Evolutionary conservation across 2,329 filamentous ascomycete genomes (phyloP), one percentile per base, ranked within the genome.

Genomic region (Coniochaeta sp.): DNA sequence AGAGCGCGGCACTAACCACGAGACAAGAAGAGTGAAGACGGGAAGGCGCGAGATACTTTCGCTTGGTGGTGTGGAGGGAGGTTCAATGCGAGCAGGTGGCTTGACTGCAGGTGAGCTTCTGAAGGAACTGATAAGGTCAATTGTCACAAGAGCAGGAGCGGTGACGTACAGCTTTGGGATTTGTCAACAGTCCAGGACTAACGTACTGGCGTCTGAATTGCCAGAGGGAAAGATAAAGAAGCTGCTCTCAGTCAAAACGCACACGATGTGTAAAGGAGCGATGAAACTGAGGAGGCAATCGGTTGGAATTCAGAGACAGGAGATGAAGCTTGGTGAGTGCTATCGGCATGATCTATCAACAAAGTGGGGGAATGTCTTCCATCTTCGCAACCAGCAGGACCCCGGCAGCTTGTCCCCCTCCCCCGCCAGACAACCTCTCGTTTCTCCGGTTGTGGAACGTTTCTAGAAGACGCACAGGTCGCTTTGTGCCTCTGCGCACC

Each of bases 401-500:
- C 56, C 56, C 36, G 38, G 56, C 56, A 52, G 17, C 19, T 3
- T 44, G 19, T 38, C 31, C 7, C 54, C 56, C 56, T 44, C 36
- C 36, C 38, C 56, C 33, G 36, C 56, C 56, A 58, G 56, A 19
- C 56, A 58, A 52, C 47, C 47, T 58, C 56, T 58, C 24, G 19
- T 34, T 34, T 64, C 60, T 57, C 28, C 17, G 54, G 28, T 12
- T 19, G 54, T 57, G 54, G 64, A 66, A 66, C 59, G 44, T 57
- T 66, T 66, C 64, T 66, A 66, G 64, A 66, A 66, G 63, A 52
- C 50, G 63, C 64, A 66, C 64, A 59, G 61, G 59, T 58, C 62
- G 57, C 2, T 16, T 19, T 43, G 61, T 52, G 52, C 36, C 60
- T 24, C 60, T 38, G 38, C 52, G 44, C 57, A 59, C 64, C 63